phyloP scores from a whole-genome alignment of 2,329 filamentous ascomycete species.

The Cordyceps javanica region DNA sequence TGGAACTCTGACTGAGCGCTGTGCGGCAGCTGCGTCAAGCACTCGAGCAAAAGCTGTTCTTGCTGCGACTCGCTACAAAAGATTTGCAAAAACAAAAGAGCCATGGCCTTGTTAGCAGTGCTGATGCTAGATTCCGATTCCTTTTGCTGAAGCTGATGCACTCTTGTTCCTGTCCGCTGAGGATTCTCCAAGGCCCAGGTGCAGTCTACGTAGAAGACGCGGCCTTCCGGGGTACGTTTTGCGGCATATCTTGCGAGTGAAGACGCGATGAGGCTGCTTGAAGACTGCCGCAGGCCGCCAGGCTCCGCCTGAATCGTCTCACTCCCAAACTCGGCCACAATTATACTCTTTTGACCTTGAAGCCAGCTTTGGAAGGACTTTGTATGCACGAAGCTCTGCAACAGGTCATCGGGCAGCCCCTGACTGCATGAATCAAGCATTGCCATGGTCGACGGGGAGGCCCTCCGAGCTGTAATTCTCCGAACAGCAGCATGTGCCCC shows the following conservation, averaged over 20 bases:
- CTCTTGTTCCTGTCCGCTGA: not conserved
- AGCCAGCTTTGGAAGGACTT: not conserved
- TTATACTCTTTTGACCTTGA: not conserved
- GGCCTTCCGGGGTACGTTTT: too few relatives aligned
- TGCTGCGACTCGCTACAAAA: not conserved
- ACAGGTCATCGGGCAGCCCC: not conserved
- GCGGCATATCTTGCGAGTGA: too few relatives aligned
- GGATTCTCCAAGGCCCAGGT: too few relatives aligned
- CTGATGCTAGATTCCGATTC: not conserved
- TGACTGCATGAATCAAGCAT: not conserved
- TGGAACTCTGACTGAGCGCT: not conserved
- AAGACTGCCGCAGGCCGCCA: not conserved
- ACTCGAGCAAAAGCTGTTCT: not conserved
- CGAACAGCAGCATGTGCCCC: not conserved
- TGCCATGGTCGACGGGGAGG: not conserved
- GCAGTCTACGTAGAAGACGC: too few relatives aligned
- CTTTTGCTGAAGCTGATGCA: not conserved
- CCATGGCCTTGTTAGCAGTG: not conserved
- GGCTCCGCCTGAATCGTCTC: not conserved
- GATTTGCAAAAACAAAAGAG: not conserved
- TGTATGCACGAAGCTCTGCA: not conserved
- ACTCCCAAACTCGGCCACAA: not conserved
- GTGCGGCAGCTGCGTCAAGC: not conserved
- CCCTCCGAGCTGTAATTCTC: not conserved
- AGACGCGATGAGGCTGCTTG: not conserved